phyloP scores from a whole-genome alignment of 148 eudicot species.

The Chenopodium formosanum region DNA sequence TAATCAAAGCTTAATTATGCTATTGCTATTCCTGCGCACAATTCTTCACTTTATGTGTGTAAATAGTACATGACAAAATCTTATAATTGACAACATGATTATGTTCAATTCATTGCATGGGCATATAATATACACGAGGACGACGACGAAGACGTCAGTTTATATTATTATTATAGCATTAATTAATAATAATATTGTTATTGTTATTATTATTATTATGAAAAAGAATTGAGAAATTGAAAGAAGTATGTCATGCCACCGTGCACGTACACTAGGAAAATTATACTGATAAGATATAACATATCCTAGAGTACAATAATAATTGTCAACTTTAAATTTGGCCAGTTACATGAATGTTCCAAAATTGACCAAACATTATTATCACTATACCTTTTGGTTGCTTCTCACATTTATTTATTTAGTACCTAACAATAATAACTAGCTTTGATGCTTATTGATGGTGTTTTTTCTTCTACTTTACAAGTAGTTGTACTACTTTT shows the following conservation, averaged over 20 bases:
- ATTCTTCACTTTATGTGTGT: background rate
- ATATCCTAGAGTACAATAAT: constrained; percentile 9
- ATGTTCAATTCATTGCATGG: background rate
- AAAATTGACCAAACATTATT: constrained; percentile 20
- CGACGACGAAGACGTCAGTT: background rate
- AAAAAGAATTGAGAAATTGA: background rate
- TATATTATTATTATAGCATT: background rate
- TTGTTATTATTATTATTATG: background rate
- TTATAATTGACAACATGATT: constrained; percentile 10
- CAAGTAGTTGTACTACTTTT: background rate
- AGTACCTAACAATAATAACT: background rate
- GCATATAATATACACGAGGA: constrained; percentile 3
- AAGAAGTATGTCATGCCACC: constrained; percentile 24
- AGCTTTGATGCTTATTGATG: background rate
- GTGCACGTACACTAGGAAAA: constrained; percentile 19
- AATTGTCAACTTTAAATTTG: constrained; percentile 13
- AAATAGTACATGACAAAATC: constrained; percentile 2
- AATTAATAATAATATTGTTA: too few species aligned
- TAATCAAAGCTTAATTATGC: too few species aligned
- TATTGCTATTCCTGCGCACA: too few species aligned
- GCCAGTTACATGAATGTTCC: constrained; percentile 22
- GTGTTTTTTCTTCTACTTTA: background rate
- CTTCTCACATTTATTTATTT: background rate
- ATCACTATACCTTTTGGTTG: background rate
- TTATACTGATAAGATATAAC: background rate